These are phyloP conservation scores for Leishmania guyanensis DNA, from an alignment of 208 protist species.

Conservation along the genomic window DNA sequence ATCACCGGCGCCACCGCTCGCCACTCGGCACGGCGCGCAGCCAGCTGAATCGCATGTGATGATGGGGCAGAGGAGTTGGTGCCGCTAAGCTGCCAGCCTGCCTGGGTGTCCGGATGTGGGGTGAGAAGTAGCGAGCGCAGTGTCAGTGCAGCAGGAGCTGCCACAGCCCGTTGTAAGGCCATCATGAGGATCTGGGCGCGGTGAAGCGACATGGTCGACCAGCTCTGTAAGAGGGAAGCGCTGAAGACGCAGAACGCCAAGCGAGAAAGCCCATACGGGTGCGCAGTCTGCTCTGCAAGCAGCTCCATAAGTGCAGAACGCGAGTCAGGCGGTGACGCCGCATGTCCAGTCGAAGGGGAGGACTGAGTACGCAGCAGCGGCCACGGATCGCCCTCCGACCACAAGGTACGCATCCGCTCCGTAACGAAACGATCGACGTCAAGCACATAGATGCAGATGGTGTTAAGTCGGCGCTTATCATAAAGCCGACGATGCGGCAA, in stretches of 20 bases:
- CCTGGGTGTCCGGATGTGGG: neutral
- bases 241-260: neutral
- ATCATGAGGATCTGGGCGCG: constrained; percentile 4
- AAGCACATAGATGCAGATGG: constrained; percentile 1
- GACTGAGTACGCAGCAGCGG: neutral
- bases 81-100: neutral
- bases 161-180: constrained; percentile 16
- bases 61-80: neutral
- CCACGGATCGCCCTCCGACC: neutral
- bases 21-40: constrained; percentile 9
- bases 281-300: constrained; percentile 2
- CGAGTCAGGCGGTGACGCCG: neutral
- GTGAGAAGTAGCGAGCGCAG: constrained; percentile 5
- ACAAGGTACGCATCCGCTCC: constrained; percentile 13
- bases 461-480: neutral
- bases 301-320: neutral
- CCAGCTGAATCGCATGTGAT: neutral
- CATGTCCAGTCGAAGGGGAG: neutral
- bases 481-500: neutral
- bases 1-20: constrained; percentile 18
- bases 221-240: constrained; percentile 2
- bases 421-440: constrained; percentile 46
- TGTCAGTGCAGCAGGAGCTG: constrained; percentile 9
- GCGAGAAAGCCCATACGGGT: constrained; percentile 19
- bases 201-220: neutral